These are phyloP conservation scores for Bodo saltans DNA, from an alignment of 78 protist genomes.

Conservation along the genomic window DNA sequence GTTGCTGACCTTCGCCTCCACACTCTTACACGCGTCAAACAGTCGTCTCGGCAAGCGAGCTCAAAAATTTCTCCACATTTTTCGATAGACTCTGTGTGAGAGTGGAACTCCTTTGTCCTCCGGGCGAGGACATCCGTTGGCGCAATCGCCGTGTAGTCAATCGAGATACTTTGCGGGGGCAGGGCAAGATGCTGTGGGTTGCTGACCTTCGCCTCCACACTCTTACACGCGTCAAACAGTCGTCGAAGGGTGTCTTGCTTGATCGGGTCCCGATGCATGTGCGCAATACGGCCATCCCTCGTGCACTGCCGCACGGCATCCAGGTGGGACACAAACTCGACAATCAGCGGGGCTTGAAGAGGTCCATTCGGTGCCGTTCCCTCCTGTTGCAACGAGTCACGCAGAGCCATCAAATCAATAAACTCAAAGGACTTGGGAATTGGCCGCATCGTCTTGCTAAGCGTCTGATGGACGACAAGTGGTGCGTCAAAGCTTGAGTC, in stretches of 20 bases:
- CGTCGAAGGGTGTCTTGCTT: background rate
- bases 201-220: background rate
- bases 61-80: background rate
- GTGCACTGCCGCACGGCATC: background rate
- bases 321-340: background rate
- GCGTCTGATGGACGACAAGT: background rate
- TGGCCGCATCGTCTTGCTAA: background rate
- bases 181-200: background rate
- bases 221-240: background rate
- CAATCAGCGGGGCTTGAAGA: background rate
- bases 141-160: no score
- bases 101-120: background rate
- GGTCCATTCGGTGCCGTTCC: background rate
- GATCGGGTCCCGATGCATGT: background rate
- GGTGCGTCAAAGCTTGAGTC: background rate
- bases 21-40: background rate
- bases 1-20: background rate
- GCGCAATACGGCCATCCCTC: background rate
- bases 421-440: background rate
- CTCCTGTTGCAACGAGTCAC: background rate
- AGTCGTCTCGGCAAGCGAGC: background rate
- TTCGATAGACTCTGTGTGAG: background rate
- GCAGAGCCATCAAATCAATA: background rate
- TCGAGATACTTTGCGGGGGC: background rate
- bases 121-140: background rate